A percentile compares a stretch with the other conserved stretches of the same genome.
Conservation (phyloP, 768 basidiomycete species). For the Suillus plorans region DNA sequence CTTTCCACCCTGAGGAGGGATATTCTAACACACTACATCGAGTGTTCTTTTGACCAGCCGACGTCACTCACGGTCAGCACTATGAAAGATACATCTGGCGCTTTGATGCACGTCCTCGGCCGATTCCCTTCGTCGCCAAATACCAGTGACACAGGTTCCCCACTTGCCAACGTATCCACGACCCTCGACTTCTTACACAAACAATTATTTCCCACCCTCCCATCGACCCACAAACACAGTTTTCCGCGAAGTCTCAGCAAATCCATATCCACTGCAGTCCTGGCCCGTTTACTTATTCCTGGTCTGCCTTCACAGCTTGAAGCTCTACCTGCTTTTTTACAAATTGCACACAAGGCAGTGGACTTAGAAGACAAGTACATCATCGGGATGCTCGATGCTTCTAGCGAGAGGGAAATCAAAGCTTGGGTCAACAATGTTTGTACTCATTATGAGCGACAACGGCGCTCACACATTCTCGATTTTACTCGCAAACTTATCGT, state of each 20-base stretch:
- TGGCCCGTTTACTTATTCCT: slow-evolving; percentile 66
- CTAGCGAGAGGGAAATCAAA: slow-evolving; percentile 53
- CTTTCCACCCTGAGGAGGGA: slow-evolving; percentile 67
- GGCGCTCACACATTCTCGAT: slow-evolving; percentile 67
- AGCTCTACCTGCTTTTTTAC: slow-evolving; percentile 60
- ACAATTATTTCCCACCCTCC: slow-evolving; percentile 57
- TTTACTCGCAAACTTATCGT: slow-evolving; percentile 56
- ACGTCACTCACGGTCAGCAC: slow-evolving; percentile 39
- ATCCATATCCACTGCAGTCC: slow-evolving; percentile 57
- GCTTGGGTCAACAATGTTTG: slow-evolving; percentile 69
- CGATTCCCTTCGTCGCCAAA: slow-evolving; percentile 46
- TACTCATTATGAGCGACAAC: slow-evolving; percentile 75
- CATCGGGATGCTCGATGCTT: slow-evolving; percentile 46
- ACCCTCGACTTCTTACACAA: slow-evolving; percentile 63
- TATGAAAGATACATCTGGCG: slow-evolving; percentile 32
- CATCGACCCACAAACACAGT: slow-evolving; percentile 39
- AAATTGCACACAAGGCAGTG: slow-evolving; percentile 55
- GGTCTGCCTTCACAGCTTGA: slow-evolving; percentile 67
- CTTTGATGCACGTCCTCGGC: slow-evolving; percentile 46
- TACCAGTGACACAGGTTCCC: slow-evolving; percentile 34
- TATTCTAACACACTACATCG: slow-evolving; percentile 57
- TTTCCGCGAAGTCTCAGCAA: slow-evolving; percentile 63
- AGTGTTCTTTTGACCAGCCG: slow-evolving; percentile 55
- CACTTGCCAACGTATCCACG: slow-evolving; percentile 54
- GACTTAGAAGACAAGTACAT: slow-evolving; percentile 63